Evolutionary conservation across 208 protist species (phyloP), one percentile per base, ranked within the genome.

Genomic region (Leptomonas seymouri): DNA sequence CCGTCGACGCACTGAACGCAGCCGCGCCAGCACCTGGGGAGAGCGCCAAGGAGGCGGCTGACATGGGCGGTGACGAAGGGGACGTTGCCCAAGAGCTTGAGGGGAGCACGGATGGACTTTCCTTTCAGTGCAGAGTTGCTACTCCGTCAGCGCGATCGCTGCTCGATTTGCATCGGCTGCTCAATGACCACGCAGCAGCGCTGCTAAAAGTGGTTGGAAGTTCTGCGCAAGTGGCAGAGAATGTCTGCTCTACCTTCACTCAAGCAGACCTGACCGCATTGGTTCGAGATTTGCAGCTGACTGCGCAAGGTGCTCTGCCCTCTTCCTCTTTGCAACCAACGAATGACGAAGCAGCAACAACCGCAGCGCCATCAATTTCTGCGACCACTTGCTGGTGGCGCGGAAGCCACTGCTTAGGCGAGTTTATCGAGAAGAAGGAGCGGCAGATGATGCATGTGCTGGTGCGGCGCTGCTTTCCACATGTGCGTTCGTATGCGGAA

Each of bases 401-500:
- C 18, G 18, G 28, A 0, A 31, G 48, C n/a, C 30, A 67, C 34
- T 42, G 28, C 6, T 58, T 77, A 5, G 64, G 65, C 21, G 48
- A 50, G 7, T 67, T 71, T 16, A 0, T 31, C 0, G 58, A 71
- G 16, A 71, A 49, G 51, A 60, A 48, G 45, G 71, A 71, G 41
- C 63, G 71, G 21, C 71, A 71, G 45, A 44, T 71, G 39, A 2
- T 74, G 16, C 76, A 81, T 50, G 41, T 77, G 41, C 64, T 80
- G 3, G 60, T 91, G 50, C 84, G 83, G n/a, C 41, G 46, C 9
- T 53, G 50, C 39, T 88, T 81, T 61, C 82, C 82, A 6, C 74
- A 88, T 65, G 46, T 91, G 5, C 77, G 82, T 44, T 67, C 75
- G 34, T 79, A 27, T n/a, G 53, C 70, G 1, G 62, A 60, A 48